These are phyloP conservation scores for Rhizophagus sp. DNA, from an alignment of 192 early-diverging fungal species.

Conservation along the genomic window DNA sequence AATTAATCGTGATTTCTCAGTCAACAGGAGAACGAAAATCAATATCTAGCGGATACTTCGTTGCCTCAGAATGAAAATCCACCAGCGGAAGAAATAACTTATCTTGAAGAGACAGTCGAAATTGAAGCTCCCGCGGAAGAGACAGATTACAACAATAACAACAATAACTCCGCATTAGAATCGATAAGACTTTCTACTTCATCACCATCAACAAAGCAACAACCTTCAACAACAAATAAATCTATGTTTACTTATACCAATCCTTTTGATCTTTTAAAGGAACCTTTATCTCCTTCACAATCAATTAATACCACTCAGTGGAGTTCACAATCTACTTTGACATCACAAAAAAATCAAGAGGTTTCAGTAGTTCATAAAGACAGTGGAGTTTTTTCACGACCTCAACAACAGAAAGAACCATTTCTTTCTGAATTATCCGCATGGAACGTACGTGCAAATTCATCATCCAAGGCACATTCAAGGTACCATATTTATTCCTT, in stretches of 20 bases:
- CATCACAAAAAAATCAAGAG: constrained; percentile 13
- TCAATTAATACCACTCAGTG: not conserved
- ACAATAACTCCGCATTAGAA: constrained; percentile 2
- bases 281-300: constrained; percentile 11
- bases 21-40: constrained; percentile 18
- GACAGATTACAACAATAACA: constrained; percentile 26
- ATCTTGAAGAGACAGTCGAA: constrained; percentile 1
- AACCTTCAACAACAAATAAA: constrained; percentile 34
- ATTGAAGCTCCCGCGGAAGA: constrained; percentile 1
- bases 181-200: constrained; percentile 20
- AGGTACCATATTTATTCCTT: not conserved
- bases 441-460: constrained; percentile 27
- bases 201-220: constrained; percentile 34
- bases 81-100: not conserved
- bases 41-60: not conserved
- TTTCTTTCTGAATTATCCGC: constrained; percentile 16
- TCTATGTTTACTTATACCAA: constrained; percentile 48
- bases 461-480: not conserved
- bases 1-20: not conserved
- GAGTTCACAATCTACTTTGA: not conserved
- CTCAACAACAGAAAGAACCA: constrained; percentile 10
- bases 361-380: not conserved
- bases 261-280: constrained; percentile 47
- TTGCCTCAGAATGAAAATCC: not conserved
- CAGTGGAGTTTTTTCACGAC: not conserved